phyloP scores from a whole-genome alignment of 2,329 filamentous ascomycete genomes.

The Akanthomyces uredinophilus region DNA sequence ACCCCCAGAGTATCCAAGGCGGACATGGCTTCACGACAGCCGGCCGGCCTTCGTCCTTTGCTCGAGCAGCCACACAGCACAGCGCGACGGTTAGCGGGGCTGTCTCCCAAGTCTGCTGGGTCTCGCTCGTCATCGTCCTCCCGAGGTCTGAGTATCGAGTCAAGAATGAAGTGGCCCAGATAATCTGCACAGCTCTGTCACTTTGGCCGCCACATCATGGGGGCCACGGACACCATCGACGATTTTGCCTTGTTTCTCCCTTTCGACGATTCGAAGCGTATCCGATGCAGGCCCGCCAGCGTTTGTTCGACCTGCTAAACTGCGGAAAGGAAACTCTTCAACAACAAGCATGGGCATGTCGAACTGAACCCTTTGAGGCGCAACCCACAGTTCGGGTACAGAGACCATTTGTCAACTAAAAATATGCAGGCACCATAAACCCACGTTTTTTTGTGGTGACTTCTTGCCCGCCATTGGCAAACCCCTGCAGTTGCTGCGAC shows the following conservation, averaged over 20 bases:
- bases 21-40: not conserved
- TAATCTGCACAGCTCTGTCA: not conserved
- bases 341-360: not conserved
- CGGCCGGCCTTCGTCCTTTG: not conserved
- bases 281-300: not conserved
- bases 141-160: not conserved
- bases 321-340: not conserved
- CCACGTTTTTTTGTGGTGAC: conserved; percentile 6
- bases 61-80: not conserved
- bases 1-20: not conserved
- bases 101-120: not conserved
- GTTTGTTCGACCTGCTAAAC: not conserved
- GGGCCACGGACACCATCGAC: not conserved
- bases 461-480: not conserved
- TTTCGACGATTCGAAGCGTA: not conserved
- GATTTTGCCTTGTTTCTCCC: not conserved
- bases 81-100: not conserved
- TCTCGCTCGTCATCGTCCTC: not conserved
- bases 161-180: not conserved
- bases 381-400: not conserved
- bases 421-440: not conserved
- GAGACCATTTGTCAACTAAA: conserved; percentile 4
- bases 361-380: not conserved
- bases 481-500: not conserved
- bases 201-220: not conserved